Conservation (phyloP, 2,329 filamentous ascomycete species). For the Capronia epimyces region DNA sequence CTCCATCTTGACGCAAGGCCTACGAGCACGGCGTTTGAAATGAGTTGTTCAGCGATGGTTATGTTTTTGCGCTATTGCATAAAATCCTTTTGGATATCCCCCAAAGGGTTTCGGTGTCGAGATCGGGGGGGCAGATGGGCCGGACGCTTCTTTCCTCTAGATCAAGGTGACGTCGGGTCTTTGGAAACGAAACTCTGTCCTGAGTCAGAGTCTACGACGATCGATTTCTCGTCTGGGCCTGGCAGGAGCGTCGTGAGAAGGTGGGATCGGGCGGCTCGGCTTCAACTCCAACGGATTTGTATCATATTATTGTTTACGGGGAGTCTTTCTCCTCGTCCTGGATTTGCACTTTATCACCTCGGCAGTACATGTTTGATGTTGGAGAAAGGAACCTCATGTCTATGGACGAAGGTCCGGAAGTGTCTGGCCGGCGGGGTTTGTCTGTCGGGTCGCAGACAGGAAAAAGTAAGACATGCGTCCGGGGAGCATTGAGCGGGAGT, state of each 20-base stretch:
- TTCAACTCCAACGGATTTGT: slow-evolving; percentile 1
- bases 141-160: too few species aligned
- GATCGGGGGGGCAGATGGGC: not conserved
- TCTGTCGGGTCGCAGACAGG: not conserved
- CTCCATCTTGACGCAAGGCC: not conserved
- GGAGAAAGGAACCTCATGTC: too few species aligned
- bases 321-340: not conserved
- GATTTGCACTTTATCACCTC: not conserved
- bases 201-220: too few species aligned
- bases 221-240: too few species aligned
- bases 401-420: not conserved
- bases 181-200: too few species aligned
- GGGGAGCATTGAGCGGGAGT: too few species aligned
- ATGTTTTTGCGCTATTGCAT: slow-evolving; percentile 4
- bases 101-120: slow-evolving; percentile 1
- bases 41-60: not conserved
- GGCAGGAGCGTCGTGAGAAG: not conserved
- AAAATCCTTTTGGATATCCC: slow-evolving; percentile 1
- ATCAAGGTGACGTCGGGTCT: too few species aligned
- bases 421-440: not conserved
- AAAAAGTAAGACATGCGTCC: not conserved
- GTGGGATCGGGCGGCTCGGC: not conserved
- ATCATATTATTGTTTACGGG: slow-evolving; percentile 6
- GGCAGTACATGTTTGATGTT: too few species aligned
- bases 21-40: not conserved